These are phyloP conservation scores for Podospora australis DNA, from an alignment of 495 filamentous ascomycete genomes.

Conservation along the genomic window DNA sequence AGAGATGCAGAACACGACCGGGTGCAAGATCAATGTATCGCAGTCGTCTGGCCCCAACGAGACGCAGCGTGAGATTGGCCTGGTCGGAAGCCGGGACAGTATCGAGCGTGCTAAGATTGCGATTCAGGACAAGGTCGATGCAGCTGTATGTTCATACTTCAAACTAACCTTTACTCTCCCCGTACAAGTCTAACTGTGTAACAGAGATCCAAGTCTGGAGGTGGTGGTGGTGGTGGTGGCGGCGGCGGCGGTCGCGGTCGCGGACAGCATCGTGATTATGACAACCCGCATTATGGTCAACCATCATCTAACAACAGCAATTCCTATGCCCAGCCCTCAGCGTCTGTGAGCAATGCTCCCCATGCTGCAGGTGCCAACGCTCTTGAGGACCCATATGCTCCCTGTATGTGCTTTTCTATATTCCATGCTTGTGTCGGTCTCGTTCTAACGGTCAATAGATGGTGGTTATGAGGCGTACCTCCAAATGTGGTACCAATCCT, in stretches of 20 bases:
- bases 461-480: slow-evolving; percentile 31
- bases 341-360: slow-evolving; percentile 14
- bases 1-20: slow-evolving; percentile 73
- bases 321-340: slow-evolving; percentile 12
- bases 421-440: background rate
- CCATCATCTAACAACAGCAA: slow-evolving; percentile 23
- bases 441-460: slow-evolving; percentile 17
- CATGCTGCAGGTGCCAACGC: slow-evolving; percentile 17
- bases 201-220: slow-evolving; percentile 47
- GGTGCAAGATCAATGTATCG: slow-evolving; percentile 86
- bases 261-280: slow-evolving; percentile 39
- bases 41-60: slow-evolving; percentile 62
- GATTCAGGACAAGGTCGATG: slow-evolving; percentile 83
- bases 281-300: slow-evolving; percentile 36
- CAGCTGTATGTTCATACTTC: slow-evolving; percentile 53
- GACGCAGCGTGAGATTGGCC: slow-evolving; percentile 69
- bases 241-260: slow-evolving; percentile 30
- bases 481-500: slow-evolving; percentile 28
- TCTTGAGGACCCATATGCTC: slow-evolving; percentile 26
- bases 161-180: slow-evolving; percentile 3
- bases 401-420: slow-evolving; percentile 19
- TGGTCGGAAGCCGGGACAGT: slow-evolving; percentile 64
- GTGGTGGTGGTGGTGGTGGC: slow-evolving; percentile 38
- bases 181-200: slow-evolving; percentile 11
- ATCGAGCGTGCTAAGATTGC: slow-evolving; percentile 67